Conservation (phyloP, 2,329 filamentous ascomycete genomes). For the Cadophora malorum region DNA sequence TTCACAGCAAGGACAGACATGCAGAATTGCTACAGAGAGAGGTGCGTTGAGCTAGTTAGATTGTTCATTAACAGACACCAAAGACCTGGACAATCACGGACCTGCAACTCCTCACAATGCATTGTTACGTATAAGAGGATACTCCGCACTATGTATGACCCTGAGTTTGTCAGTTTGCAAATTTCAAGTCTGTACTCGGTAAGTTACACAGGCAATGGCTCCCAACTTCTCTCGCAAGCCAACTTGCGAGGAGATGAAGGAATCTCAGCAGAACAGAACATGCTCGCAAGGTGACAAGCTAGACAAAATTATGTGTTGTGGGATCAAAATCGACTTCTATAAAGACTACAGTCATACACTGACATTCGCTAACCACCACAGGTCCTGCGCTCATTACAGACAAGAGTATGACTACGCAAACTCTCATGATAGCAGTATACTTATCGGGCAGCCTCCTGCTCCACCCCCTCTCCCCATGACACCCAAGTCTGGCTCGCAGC, state of each 20-base stretch:
- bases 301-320: slow-evolving; percentile 14
- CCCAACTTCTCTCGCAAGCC: background rate
- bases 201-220: background rate
- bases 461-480: background rate
- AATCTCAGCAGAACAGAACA: background rate
- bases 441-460: background rate
- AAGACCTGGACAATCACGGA: background rate
- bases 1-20: no score
- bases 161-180: no score
- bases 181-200: background rate
- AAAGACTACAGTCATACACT: slow-evolving; percentile 18
- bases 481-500: background rate
- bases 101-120: background rate
- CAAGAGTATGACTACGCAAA: background rate
- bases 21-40: no score
- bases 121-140: background rate
- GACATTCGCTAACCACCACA: slow-evolving; percentile 10
- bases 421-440: background rate
- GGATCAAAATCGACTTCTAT: slow-evolving; percentile 18
- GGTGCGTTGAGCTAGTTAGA: no score
- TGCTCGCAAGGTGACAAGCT: background rate
- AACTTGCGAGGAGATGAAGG: background rate
- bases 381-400: background rate
- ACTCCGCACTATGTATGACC: background rate
- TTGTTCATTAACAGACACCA: background rate